Percentiles rank a stretch among this genome's conserved stretches.
Evolutionary conservation across 148 eudicot species (phyloP).

Genomic region (Fagopyrum tataricum): DNA sequence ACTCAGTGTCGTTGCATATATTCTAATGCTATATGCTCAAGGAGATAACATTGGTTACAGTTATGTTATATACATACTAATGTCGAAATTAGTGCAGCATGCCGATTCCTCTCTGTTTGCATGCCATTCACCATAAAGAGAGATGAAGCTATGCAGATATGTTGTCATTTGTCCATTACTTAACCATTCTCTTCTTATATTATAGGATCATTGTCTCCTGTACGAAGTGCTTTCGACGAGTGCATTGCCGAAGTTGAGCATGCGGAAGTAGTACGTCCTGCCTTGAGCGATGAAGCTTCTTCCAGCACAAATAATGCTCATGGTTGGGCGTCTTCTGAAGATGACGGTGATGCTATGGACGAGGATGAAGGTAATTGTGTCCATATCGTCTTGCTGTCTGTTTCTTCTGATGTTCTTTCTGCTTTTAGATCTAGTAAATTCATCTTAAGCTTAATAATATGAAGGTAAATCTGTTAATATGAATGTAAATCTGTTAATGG

Average conservation of each 20-base stretch:
- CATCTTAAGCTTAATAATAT: not conserved
- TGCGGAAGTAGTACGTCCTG: constrained; percentile 67
- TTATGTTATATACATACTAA: not conserved
- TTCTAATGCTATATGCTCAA: not conserved
- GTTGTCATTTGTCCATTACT: not conserved
- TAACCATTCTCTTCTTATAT: not conserved
- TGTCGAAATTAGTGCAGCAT: not conserved
- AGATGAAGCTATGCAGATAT: not conserved
- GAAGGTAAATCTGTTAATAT: not conserved
- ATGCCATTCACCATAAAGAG: not conserved
- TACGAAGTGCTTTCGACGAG: constrained; percentile 50
- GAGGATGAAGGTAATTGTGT: constrained; percentile 54
- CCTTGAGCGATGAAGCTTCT: constrained; percentile 66
- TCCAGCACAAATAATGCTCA: constrained; percentile 38
- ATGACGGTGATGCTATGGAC: constrained; percentile 72
- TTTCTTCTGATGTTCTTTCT: not conserved
- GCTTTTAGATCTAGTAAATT: not conserved
- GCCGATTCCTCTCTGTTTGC: not conserved
- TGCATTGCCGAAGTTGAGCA: constrained; percentile 43
- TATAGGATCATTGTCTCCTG: constrained; percentile 67
- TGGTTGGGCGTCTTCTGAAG: constrained; percentile 86
- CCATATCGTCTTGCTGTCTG: not conserved
- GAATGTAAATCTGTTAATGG: not conserved
- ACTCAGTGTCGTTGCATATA: not conserved
- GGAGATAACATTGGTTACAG: not conserved